Base-by-base conservation (phyloP, 192 early-diverging fungal genomes). In the Gigaspora rosea region DNA sequence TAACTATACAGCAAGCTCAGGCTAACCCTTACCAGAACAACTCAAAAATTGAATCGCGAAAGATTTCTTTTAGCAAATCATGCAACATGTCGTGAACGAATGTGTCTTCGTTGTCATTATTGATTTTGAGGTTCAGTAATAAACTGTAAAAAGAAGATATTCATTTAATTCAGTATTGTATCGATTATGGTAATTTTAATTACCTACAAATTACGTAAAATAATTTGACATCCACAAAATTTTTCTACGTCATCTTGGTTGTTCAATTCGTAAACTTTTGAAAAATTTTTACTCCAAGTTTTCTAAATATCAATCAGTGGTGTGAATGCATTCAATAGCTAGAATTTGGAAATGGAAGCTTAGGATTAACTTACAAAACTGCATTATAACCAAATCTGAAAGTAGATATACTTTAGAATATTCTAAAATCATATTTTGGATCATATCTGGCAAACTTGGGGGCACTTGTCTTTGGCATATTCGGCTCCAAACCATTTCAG, bases 311-410 rank as follows among this genome's bases (percentile, higher is more conserved):
- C 15, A 5, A 35, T 32, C 2, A 64, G 33, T 46, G 62, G 33
- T 5, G 11, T 64, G 33, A 64, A 64, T 10, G 62, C 27, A 64
- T 64, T 64, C 35, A 64, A 64, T 15, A 64, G 35, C 62, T 64
- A 64, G 15, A 64, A 64, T 64, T 15, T 22, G 35, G 11, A 15
- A 35, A 11, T 0, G 9, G 2, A 35, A 61, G 16, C 8, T n/a
- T 22, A 2, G 22, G 3, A 61, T 4, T 61, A 22, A 27, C 27
- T 9, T 22, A 27, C 10, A 22, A 61, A 27, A 27, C 27, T 32
- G 8, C 8, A n/a, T 22, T 27, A 61, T 61, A 4, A 27, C 9
- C 27, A 16, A 32, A 61, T 61, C 59, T 61, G 2, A 22, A 61
- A 61, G 32, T 61, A 61, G 27, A 27, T 10, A 27, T 61, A 61